Conservation (phyloP, 2,329 filamentous ascomycete species). For the Didymella keratinophila region DNA sequence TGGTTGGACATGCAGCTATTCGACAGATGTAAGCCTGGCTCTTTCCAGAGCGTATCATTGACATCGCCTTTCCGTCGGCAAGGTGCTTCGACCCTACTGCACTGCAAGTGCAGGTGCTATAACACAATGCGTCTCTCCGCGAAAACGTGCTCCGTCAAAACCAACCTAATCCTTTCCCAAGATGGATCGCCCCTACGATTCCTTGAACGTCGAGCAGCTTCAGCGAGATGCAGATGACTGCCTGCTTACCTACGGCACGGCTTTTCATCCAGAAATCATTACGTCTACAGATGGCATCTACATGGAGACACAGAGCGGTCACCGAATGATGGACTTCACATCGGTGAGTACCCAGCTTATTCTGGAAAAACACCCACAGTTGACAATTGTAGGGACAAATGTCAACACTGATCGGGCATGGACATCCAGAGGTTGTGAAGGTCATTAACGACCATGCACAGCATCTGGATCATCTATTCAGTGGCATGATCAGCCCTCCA, state of each 20-base stretch:
- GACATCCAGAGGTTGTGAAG: conserved; percentile 45
- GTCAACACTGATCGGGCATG: conserved; percentile 41
- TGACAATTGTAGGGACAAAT: conserved; percentile 29
- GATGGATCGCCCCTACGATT: conserved; percentile 21
- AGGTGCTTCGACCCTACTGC: not conserved
- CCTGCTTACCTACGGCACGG: conserved; percentile 35
- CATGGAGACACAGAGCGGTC: conserved; percentile 41
- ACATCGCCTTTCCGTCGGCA: not conserved
- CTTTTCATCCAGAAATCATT: conserved; percentile 43
- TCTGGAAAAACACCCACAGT: not conserved
- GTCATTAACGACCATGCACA: conserved; percentile 38
- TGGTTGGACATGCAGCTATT: not conserved
- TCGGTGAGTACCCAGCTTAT: conserved; percentile 18
- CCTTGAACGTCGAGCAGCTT: conserved; percentile 26
- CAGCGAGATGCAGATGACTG: conserved; percentile 33
- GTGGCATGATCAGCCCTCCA: conserved; percentile 47
- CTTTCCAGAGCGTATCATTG: not conserved
- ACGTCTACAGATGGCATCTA: conserved; percentile 39
- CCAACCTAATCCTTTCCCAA: not conserved
- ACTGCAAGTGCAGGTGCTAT: not conserved
- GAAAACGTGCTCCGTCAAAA: not conserved
- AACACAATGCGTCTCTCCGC: not conserved
- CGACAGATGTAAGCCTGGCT: not conserved
- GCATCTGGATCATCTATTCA: conserved; percentile 47
- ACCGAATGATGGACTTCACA: conserved; percentile 45